Percentiles rank a stretch among this genome's conserved stretches.
Conservation (phyloP, 179 eudicot genomes). For the Heliamphora pulchella region DNA sequence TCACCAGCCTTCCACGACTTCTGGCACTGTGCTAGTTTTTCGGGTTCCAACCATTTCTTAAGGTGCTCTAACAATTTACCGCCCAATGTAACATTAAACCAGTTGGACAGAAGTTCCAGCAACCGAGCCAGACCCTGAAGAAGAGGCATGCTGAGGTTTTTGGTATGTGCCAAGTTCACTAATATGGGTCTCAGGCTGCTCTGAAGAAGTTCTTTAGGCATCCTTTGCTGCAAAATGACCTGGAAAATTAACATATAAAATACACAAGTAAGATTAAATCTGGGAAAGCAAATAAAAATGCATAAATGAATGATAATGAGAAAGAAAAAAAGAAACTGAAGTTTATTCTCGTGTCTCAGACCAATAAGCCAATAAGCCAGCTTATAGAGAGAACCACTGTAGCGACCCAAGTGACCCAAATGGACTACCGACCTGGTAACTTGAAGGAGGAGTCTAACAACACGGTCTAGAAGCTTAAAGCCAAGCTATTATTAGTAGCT, state of each 20-base stretch:
- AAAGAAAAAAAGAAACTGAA: background rate
- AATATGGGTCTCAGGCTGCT: slow-evolving; percentile 94
- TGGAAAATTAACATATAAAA: slow-evolving; percentile 21
- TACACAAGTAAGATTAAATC: slow-evolving; percentile 5
- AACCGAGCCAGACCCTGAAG: slow-evolving; percentile 96
- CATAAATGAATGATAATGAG: background rate
- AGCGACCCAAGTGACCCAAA: too few relatives aligned
- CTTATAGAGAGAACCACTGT: background rate
- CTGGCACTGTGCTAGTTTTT: slow-evolving; percentile 89
- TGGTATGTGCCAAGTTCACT: slow-evolving; percentile 90
- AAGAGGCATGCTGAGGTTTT: slow-evolving; percentile 93
- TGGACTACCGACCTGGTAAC: too few relatives aligned
- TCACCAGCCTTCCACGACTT: slow-evolving; percentile 98
- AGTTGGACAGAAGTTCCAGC: slow-evolving; percentile 88
- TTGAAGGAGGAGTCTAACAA: too few relatives aligned
- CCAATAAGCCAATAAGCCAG: background rate
- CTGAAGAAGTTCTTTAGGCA: slow-evolving; percentile 99
- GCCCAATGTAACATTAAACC: slow-evolving; percentile 96
- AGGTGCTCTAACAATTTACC: slow-evolving; percentile 95
- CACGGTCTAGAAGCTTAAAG: too few relatives aligned
- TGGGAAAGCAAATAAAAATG: background rate
- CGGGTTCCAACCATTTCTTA: slow-evolving; percentile 95
- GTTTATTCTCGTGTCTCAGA: background rate
- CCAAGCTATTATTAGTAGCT: too few relatives aligned
- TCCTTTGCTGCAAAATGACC: slow-evolving; percentile 93